phyloP scores from a whole-genome alignment of 805 yeast species.

The Lipomyces lipofer region DNA sequence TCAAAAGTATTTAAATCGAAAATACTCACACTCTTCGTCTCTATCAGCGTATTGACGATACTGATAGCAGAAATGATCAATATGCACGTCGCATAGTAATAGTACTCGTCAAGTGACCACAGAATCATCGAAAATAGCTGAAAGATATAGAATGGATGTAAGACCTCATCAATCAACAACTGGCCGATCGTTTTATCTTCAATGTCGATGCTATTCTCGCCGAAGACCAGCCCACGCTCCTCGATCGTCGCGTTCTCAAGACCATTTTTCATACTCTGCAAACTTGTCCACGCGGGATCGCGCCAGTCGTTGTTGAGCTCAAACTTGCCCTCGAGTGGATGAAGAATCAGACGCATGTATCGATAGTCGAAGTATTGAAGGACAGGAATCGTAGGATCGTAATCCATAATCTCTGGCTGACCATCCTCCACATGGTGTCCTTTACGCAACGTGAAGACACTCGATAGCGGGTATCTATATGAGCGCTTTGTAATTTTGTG shows the following conservation, averaged over 20 bases:
- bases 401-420: slow-evolving; percentile 42
- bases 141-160: slow-evolving; percentile 94
- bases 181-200: slow-evolving; percentile 66
- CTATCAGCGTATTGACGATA: slow-evolving; percentile 76
- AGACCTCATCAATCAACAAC: slow-evolving; percentile 77
- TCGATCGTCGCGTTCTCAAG: slow-evolving; percentile 66
- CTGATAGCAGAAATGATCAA: slow-evolving; percentile 81
- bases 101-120: slow-evolving; percentile 91
- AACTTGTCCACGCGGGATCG: slow-evolving; percentile 72
- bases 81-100: slow-evolving; percentile 91
- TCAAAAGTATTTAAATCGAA: not conserved
- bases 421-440: slow-evolving; percentile 14
- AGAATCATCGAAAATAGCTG: slow-evolving; percentile 88
- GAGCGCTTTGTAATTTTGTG: slow-evolving; percentile 56
- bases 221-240: slow-evolving; percentile 73
- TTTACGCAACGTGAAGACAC: slow-evolving; percentile 50
- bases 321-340: slow-evolving; percentile 85
- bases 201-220: slow-evolving; percentile 70
- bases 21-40: slow-evolving; percentile 64
- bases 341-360: slow-evolving; percentile 76
- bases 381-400: slow-evolving; percentile 68
- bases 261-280: slow-evolving; percentile 55
- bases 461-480: slow-evolving; percentile 71
- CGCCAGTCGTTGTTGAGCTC: slow-evolving; percentile 85
- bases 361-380: slow-evolving; percentile 76